Evolutionary conservation across 176 grass and related monocot genomes (phyloP).

Genomic region (Eragrostis curvula): DNA sequence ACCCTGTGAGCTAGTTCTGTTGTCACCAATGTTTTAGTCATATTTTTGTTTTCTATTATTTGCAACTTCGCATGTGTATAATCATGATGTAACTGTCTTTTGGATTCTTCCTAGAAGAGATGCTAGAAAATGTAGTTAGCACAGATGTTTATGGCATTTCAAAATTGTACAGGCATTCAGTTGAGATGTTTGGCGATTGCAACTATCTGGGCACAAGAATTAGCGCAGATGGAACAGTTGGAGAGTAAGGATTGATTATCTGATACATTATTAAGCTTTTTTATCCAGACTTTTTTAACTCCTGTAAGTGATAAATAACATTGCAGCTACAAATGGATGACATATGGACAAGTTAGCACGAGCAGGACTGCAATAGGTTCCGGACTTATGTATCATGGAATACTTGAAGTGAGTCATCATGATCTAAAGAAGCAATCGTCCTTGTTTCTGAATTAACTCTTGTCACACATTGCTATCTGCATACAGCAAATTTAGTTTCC

Average conservation of each 20-base stretch:
- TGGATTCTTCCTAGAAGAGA: not conserved
- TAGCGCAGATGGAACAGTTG: constrained; percentile 73
- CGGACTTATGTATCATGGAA: constrained; percentile 74
- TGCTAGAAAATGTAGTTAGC: not conserved
- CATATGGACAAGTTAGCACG: constrained; percentile 82
- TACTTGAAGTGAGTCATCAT: constrained; percentile 64
- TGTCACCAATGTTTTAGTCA: no score
- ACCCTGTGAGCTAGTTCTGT: no score
- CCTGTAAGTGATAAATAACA: constrained; percentile 1
- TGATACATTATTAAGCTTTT: constrained; percentile 8
- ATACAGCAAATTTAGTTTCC: not conserved
- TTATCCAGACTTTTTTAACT: not conserved
- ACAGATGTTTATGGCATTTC: not conserved
- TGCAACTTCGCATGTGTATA: no score
- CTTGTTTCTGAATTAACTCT: constrained; percentile 31
- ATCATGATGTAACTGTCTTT: no score
- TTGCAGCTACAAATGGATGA: constrained; percentile 94
- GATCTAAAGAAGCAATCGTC: constrained; percentile 1
- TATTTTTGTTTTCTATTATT: no score
- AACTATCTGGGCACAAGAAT: constrained; percentile 93
- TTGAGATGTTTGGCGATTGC: constrained; percentile 82
- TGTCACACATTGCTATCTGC: constrained; percentile 16
- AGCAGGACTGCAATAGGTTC: constrained; percentile 78
- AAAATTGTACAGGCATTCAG: constrained; percentile 61
- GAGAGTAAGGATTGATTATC: constrained; percentile 74